Conservation (phyloP, 1,284 basidiomycete species). For the Inonotus obliquus region DNA sequence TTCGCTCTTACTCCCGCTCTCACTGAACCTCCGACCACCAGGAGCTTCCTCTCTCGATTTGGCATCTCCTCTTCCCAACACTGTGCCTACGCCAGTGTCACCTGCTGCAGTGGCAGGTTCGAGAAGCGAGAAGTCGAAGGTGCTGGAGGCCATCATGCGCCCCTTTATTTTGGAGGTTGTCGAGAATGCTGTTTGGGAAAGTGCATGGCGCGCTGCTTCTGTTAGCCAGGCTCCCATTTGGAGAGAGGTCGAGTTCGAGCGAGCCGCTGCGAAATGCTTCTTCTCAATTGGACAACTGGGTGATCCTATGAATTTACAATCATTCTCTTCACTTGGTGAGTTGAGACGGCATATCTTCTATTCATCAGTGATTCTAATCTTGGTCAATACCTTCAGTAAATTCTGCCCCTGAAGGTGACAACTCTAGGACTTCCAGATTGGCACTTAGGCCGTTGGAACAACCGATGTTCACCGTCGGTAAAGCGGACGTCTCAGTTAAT, state of each 20-base stretch:
- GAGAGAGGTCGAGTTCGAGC: background rate
- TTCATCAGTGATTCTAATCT: slow-evolving; percentile 19
- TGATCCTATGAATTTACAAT: background rate
- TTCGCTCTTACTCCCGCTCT: slow-evolving; percentile 50
- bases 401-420: slow-evolving; percentile 8
- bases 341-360: slow-evolving; percentile 30
- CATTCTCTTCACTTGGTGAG: slow-evolving; percentile 6
- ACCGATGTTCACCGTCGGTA: slow-evolving; percentile 58
- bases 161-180: slow-evolving; percentile 60
- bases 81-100: slow-evolving; percentile 73
- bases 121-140: slow-evolving; percentile 55
- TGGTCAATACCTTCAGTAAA: background rate
- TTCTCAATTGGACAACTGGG: background rate
- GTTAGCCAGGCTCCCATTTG: slow-evolving; percentile 18
- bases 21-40: slow-evolving; percentile 51
- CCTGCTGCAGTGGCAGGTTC: slow-evolving; percentile 62
- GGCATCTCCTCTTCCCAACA: slow-evolving; percentile 39
- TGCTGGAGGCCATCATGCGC: slow-evolving; percentile 58
- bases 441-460: slow-evolving; percentile 40
- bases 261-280: background rate
- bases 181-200: slow-evolving; percentile 62
- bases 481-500: slow-evolving; percentile 58
- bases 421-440: slow-evolving; percentile 7
- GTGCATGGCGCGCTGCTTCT: slow-evolving; percentile 53
- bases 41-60: slow-evolving; percentile 42